Evolutionary conservation across 352 stramenopile genomes (phyloP).

Genomic region (Phytophthora fragariae): DNA sequence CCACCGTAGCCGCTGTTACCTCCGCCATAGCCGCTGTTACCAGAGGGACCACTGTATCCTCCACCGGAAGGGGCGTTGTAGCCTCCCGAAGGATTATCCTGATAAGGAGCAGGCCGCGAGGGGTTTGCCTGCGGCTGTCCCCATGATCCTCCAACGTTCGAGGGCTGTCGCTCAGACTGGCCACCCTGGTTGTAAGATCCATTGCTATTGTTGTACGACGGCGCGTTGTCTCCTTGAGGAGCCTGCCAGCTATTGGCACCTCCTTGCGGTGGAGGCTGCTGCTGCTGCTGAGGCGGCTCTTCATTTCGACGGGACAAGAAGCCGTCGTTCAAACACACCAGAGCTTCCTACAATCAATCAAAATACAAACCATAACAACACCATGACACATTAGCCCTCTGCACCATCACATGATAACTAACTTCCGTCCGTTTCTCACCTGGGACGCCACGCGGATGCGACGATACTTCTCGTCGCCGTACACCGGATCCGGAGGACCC

Average conservation of each 20-base stretch:
- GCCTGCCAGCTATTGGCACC: slow-evolving; percentile 36
- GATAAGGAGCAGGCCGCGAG: slow-evolving; percentile 63
- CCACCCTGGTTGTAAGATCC: slow-evolving; percentile 29
- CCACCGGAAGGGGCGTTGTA: slow-evolving; percentile 30
- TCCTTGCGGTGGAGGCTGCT: slow-evolving; percentile 28
- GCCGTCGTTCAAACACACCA: slow-evolving; percentile 82
- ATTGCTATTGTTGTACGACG: slow-evolving; percentile 31
- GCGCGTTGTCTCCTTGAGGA: slow-evolving; percentile 24
- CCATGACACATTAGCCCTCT: slow-evolving; percentile 25
- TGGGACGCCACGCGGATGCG: slow-evolving; percentile 84
- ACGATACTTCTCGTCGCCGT: slow-evolving; percentile 85
- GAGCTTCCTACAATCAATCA: slow-evolving; percentile 55
- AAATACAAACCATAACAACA: slow-evolving; percentile 3
- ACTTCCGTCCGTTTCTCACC: slow-evolving; percentile 26
- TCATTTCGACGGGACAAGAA: slow-evolving; percentile 64
- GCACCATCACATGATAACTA: slow-evolving; percentile 21
- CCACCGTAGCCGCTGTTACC: slow-evolving; percentile 23
- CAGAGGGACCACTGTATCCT: slow-evolving; percentile 22
- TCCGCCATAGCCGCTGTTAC: slow-evolving; percentile 30
- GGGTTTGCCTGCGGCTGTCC: slow-evolving; percentile 39
- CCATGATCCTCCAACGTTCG: slow-evolving; percentile 56
- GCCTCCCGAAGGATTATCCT: slow-evolving; percentile 45
- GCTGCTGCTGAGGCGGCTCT: slow-evolving; percentile 27
- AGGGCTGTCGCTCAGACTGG: slow-evolving; percentile 34
- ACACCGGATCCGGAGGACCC: slow-evolving; percentile 76